These are phyloP conservation scores for Ophiostoma perfectum DNA, from an alignment of 2,329 filamentous ascomycete genomes.

Conservation along the genomic window DNA sequence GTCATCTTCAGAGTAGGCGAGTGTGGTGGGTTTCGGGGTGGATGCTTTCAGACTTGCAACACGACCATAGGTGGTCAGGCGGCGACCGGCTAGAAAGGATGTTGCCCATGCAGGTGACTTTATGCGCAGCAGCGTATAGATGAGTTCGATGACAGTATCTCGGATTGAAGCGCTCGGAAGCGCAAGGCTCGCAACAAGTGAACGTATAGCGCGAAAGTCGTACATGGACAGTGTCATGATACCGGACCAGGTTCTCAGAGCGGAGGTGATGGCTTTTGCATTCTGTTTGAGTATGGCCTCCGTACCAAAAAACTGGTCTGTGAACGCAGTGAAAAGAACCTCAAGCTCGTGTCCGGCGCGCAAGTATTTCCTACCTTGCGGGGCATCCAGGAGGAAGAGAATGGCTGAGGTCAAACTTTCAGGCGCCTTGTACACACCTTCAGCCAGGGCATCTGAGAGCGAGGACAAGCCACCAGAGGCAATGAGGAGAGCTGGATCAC, in stretches of 20 bases:
- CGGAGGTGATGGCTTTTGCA: slow-evolving; percentile 82
- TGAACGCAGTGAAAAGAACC: slow-evolving; percentile 85
- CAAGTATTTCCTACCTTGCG: slow-evolving; percentile 73
- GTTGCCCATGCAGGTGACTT: slow-evolving; percentile 93
- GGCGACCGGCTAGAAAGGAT: slow-evolving; percentile 84
- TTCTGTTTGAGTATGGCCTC: slow-evolving; percentile 71
- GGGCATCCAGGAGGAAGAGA: slow-evolving; percentile 81
- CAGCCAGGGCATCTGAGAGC: slow-evolving; percentile 84
- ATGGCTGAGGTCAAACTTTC: slow-evolving; percentile 86
- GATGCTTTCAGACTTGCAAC: slow-evolving; percentile 75
- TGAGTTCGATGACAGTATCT: slow-evolving; percentile 79
- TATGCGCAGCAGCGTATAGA: slow-evolving; percentile 77
- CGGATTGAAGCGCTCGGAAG: slow-evolving; percentile 52
- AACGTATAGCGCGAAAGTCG: slow-evolving; percentile 76
- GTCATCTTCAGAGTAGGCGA: slow-evolving; percentile 57
- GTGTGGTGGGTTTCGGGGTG: slow-evolving; percentile 40
- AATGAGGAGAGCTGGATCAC: slow-evolving; percentile 74
- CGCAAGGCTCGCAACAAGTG: slow-evolving; percentile 62
- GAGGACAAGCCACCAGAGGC: slow-evolving; percentile 78
- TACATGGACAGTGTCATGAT: slow-evolving; percentile 84
- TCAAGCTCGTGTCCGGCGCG: slow-evolving; percentile 85
- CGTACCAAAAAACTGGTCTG: slow-evolving; percentile 64
- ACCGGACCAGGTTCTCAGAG: slow-evolving; percentile 90
- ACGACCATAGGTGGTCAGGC: slow-evolving; percentile 93
- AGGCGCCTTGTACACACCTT: slow-evolving; percentile 86